Percentiles rank a stretch among this genome's conserved stretches.
These are phyloP conservation scores for Yarrowia osloensis DNA, from an alignment of 805 yeast genomes.

Conservation along the genomic window DNA sequence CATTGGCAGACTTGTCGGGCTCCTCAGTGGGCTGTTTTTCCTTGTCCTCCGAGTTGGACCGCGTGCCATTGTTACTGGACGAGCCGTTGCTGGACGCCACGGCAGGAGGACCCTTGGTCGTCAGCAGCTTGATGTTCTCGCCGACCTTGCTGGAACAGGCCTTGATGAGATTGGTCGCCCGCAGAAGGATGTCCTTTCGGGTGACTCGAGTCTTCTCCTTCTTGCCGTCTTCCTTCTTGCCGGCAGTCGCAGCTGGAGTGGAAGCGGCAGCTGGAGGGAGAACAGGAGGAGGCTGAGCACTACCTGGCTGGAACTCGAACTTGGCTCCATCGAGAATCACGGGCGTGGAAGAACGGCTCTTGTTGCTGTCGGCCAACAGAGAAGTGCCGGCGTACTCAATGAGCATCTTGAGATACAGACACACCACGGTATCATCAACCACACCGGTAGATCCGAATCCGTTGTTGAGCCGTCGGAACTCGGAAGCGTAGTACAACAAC, in stretches of 20 bases:
- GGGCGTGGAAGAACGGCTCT: conserved; percentile 18
- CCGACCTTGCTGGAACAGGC: conserved; percentile 15
- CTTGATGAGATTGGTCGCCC: conserved; percentile 20
- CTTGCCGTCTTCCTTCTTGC: conserved; percentile 16
- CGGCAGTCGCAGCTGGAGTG: neutral
- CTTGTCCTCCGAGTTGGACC: conserved; percentile 1
- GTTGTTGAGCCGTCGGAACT: conserved; percentile 69
- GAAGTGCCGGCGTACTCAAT: conserved; percentile 19
- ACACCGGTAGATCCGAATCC: conserved; percentile 77
- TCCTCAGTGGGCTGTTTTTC: conserved; percentile 5
- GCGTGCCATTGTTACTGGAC: neutral
- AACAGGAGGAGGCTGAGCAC: neutral
- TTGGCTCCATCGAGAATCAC: neutral
- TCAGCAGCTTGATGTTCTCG: conserved; percentile 21
- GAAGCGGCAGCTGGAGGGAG: neutral
- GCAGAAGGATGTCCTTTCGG: conserved; percentile 23
- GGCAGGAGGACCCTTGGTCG: conserved; percentile 17
- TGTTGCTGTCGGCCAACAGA: conserved; percentile 7
- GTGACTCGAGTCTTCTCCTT: conserved; percentile 30
- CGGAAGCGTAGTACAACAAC: conserved; percentile 44
- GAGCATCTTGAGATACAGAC: conserved; percentile 57
- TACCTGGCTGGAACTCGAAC: conserved; percentile 14
- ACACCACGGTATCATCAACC: conserved; percentile 71
- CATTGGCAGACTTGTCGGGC: neutral
- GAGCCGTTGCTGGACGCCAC: neutral